Evolutionary conservation across 2,329 filamentous ascomycete genomes (phyloP).

Genomic region (Aspergillus pseudoviridinutans): DNA sequence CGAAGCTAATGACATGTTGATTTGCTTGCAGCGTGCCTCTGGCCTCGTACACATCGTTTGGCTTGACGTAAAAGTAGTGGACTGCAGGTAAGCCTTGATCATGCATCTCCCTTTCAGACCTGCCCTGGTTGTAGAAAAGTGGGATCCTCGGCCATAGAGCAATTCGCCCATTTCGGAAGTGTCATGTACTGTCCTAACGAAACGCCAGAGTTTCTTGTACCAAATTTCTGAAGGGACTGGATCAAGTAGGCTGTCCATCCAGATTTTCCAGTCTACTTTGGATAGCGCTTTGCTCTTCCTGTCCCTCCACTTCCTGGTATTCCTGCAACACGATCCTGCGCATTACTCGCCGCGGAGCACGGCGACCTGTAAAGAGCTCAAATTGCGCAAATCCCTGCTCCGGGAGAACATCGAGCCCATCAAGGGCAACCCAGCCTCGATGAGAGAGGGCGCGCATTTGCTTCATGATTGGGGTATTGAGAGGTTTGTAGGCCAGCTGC

Average conservation of each 20-base stretch:
- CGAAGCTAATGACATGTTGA: background rate
- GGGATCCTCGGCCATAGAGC: background rate
- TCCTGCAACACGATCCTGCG: constrained; percentile 33
- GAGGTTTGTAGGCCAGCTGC: constrained; percentile 39
- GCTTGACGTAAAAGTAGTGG: background rate
- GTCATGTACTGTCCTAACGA: background rate
- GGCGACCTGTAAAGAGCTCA: constrained; percentile 37
- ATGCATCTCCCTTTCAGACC: background rate
- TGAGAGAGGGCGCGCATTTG: constrained; percentile 34
- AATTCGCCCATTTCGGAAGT: background rate
- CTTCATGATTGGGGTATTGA: constrained; percentile 35
- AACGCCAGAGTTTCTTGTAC: background rate
- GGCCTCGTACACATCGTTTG: background rate
- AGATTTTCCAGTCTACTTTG: constrained; percentile 28
- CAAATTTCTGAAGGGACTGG: constrained; percentile 10
- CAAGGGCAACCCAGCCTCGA: constrained; percentile 37
- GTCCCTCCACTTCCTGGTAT: constrained; percentile 32
- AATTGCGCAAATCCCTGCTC: constrained; percentile 41
- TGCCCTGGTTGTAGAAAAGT: background rate
- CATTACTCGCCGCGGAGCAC: constrained; percentile 37
- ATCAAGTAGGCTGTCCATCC: constrained; percentile 30
- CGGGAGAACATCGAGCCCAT: constrained; percentile 38
- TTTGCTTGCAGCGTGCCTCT: background rate
- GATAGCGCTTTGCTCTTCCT: constrained; percentile 28
- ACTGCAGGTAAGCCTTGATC: background rate